Evolutionary conservation across 73 alveolate genomes (phyloP).

Genomic region (Chromera velia): DNA sequence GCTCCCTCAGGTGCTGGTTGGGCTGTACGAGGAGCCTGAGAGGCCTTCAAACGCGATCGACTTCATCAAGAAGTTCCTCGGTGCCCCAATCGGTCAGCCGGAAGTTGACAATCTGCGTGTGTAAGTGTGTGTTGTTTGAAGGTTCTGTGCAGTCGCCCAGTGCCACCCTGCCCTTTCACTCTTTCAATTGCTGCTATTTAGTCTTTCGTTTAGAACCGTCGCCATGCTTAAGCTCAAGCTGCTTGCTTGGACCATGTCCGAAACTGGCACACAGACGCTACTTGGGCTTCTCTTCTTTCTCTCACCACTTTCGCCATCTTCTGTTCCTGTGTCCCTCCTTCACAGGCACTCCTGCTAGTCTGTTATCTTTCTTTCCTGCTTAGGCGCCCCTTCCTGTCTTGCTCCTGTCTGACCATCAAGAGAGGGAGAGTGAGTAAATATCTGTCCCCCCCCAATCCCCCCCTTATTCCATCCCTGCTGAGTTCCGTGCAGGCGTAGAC

Average conservation of each 20-base stretch:
- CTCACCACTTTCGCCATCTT: too few relatives aligned
- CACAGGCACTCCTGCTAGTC: background rate
- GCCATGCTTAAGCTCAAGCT: too few relatives aligned
- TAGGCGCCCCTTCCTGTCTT: background rate
- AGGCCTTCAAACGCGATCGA: conserved; percentile 75
- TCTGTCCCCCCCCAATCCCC: background rate
- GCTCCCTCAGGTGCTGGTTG: conserved; percentile 78
- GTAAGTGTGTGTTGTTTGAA: background rate
- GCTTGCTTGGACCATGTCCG: too few relatives aligned
- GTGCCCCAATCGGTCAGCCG: conserved; percentile 67
- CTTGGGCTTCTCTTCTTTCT: too few relatives aligned
- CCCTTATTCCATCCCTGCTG: background rate
- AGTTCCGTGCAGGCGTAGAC: conserved; percentile 45
- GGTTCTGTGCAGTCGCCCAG: background rate
- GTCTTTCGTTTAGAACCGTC: too few relatives aligned
- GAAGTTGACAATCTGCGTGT: background rate
- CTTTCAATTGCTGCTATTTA: too few relatives aligned
- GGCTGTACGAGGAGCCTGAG: conserved; percentile 80
- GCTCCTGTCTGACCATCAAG: conserved; percentile 1
- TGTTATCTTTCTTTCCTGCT: background rate
- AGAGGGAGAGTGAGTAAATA: background rate
- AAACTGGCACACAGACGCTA: too few relatives aligned
- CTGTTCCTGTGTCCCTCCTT: too few relatives aligned
- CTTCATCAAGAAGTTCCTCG: conserved; percentile 65
- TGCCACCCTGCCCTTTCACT: too few relatives aligned